These are phyloP conservation scores for Candida sanyiensis DNA, from an alignment of 805 yeast genomes.

Conservation along the genomic window DNA sequence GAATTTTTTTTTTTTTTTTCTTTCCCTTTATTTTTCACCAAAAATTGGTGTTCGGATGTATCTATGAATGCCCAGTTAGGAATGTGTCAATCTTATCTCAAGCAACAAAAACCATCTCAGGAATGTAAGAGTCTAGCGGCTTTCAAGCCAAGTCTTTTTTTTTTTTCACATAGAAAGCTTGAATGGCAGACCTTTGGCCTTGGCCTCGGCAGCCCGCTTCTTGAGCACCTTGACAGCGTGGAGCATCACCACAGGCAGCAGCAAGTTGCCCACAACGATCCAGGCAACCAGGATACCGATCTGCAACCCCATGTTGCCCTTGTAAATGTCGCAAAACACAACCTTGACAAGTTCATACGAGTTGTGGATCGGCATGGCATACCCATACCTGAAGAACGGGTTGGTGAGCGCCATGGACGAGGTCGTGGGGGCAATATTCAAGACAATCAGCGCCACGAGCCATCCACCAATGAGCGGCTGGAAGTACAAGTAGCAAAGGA, in stretches of 20 bases:
- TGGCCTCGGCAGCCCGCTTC: slow-evolving; percentile 2
- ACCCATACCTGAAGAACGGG: slow-evolving; percentile 54
- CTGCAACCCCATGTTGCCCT: slow-evolving; percentile 52
- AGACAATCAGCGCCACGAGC: slow-evolving; percentile 60
- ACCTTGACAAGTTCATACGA: slow-evolving; percentile 56
- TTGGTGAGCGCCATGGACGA: slow-evolving; percentile 54
- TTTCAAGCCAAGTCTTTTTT: too few species aligned
- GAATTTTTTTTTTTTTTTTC: too few species aligned
- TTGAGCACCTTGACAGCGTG: slow-evolving; percentile 11
- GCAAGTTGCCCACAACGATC: slow-evolving; percentile 42
- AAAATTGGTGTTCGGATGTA: too few species aligned
- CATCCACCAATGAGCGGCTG: slow-evolving; percentile 71
- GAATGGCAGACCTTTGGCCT: slow-evolving; percentile 1
- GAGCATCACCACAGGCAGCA: slow-evolving; percentile 40
- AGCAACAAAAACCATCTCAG: too few species aligned
- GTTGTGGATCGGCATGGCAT: slow-evolving; percentile 64
- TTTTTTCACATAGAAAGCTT: not conserved
- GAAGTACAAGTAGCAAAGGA: slow-evolving; percentile 40
- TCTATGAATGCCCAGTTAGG: too few species aligned
- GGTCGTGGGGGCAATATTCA: slow-evolving; percentile 61
- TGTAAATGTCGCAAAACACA: slow-evolving; percentile 49
- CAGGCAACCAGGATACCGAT: slow-evolving; percentile 55
- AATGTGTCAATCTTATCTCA: too few species aligned
- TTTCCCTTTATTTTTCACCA: too few species aligned
- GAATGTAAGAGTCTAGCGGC: too few species aligned